Evolutionary conservation across 202 grass and related monocot species (phyloP), one percentile per base, ranked within the genome.

Genomic region (Dendrocalamus latiflorus): DNA sequence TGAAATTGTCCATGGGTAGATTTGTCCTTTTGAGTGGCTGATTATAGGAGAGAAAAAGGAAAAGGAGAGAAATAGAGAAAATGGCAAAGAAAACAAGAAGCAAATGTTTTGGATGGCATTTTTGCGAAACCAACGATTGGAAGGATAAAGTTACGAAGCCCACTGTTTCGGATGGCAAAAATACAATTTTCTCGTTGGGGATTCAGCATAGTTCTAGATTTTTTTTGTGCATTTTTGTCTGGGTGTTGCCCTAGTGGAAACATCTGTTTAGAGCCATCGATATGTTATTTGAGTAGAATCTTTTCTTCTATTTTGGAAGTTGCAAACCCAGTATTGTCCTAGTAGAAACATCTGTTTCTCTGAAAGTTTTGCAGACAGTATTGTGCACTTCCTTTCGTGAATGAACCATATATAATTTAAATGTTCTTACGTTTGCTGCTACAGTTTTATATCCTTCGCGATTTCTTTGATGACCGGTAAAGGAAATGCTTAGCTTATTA

Each of bases 301-400:
- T 20, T 45, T 42, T 66, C 22, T 67, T 75, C 14, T 69, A 14
- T 16, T 79, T 44, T 8, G 41, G 49, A n/a, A 38, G 50, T 73
- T 74, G 61, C 43, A 59, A 82, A 66, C 48, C 36, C 26, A n/a
- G 15, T 69, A n/a, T 47, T 17, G 24, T 50, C 59, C 55, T 66
- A 72, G 73, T 73, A 50, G 14, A 42, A 72, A 26, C 78, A 59
- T 80, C 38, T 68, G 64, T 68, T 51, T 75, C 14, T 51, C 4
- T 62, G 13, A 21, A 60, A 77, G 33, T 83, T 81, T 68, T 79
- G 42, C 75, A 21, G 43, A 38, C 73, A 18, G 17, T 60, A 34
- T 78, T 66, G 16, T 81, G 15, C 50, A 38, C 51, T 75, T 68
- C 47, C 58, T 60, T 60, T 86, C 21, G 16, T 49, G 20, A 15